Percentiles rank a stretch among this genome's conserved stretches.
phyloP scores from a whole-genome alignment of 1,284 basidiomycete species.

The Cystobasidium pallidum region DNA sequence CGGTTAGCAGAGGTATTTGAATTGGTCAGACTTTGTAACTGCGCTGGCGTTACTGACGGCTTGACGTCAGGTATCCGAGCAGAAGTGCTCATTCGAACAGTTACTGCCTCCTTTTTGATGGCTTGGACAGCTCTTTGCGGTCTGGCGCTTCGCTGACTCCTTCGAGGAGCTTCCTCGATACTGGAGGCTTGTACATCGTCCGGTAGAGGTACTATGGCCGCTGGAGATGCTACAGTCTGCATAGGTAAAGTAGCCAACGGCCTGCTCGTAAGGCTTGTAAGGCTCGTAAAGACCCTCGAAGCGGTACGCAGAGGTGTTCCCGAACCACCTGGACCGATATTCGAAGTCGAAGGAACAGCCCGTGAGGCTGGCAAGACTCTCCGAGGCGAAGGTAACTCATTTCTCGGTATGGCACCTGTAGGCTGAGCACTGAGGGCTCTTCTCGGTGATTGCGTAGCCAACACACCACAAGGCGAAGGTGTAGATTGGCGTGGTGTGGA shows the following conservation, averaged over 20 bases:
- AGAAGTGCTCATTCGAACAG: neutral
- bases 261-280: neutral
- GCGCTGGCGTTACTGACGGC: slow-evolving; percentile 46
- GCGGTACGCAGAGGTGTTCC: slow-evolving; percentile 4
- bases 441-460: neutral
- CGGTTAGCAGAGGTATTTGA: slow-evolving; percentile 50
- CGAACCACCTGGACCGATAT: neutral
- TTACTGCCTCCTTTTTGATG: neutral
- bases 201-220: neutral
- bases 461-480: neutral
- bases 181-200: neutral
- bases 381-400: slow-evolving; percentile 7
- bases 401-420: slow-evolving; percentile 1
- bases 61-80: neutral
- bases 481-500: neutral
- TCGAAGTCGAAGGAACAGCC: neutral
- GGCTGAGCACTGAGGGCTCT: slow-evolving; percentile 19
- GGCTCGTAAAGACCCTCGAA: neutral
- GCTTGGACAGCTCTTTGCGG: slow-evolving; percentile 11
- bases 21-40: slow-evolving; percentile 48
- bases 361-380: neutral
- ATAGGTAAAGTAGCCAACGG: neutral
- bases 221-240: neutral
- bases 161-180: neutral
- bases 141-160: slow-evolving; percentile 33